Base-by-base conservation (phyloP, 345 rosid genomes). In the Boechera retrofracta region DNA sequence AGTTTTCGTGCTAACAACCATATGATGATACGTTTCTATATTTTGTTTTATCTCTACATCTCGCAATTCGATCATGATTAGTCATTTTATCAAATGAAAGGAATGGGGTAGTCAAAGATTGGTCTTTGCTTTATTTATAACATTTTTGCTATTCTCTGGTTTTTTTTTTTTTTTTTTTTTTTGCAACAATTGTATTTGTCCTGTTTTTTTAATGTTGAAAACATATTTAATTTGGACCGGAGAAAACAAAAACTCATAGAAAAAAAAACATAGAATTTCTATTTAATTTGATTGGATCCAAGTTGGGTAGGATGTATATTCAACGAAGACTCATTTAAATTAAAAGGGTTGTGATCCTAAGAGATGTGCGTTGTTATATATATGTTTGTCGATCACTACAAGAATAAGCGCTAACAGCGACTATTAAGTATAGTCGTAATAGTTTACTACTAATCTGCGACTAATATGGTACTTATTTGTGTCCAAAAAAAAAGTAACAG, bases 1-100 rank as follows among this genome's bases (percentile, higher is more conserved):
- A 18, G 31, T 55, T 74, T 64, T 65, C 71, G 71, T 74, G 39
- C 58, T 21, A 24, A 9, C n/a, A 54, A 44, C 38, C 38, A 33
- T 45, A 16, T 41, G 62, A 72, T 62, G 24, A 21, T 44, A 45
- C 49, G 5, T 45, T 45, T 15, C 16, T 13, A 5, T 44, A 13
- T 44, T 45, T 29, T 54, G 2, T 21, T 44, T 56, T 28, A 56
- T 28, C 29, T 28, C 36, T 11, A 6, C 6, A 70, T 70, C 32
- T 55, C 41, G n/a, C 55, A 56, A 5, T 39, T 15, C 28, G 15
- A 24, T 53, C 44, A 41, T 35, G 58, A 66, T 52, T 67, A 51
- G 21, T 28, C 52, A 62, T 26, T 42, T 28, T 13, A 64, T 21
- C 24, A 51, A 67, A 67, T 10, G 29, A 56, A 29, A 68, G 29